Evolutionary conservation across 192 early-diverging fungal species (phyloP).

Genomic region (Nowakowskiella sp.): DNA sequence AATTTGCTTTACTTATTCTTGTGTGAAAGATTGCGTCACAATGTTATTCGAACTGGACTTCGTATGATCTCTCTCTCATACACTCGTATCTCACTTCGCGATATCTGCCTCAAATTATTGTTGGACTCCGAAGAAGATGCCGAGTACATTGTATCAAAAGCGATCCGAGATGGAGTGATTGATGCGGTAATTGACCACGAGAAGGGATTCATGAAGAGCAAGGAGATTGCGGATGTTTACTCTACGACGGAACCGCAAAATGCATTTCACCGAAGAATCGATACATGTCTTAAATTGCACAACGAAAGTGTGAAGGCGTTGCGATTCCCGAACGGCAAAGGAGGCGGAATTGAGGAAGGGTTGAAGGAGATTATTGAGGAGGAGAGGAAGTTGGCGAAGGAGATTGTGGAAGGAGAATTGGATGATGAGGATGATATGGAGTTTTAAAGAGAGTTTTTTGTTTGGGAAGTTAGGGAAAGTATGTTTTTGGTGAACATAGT

Average conservation of each 20-base stretch:
- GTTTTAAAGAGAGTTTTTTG: conserved; percentile 1
- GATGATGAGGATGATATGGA: conserved; percentile 74
- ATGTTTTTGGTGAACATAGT: too few relatives aligned
- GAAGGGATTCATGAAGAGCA: conserved; percentile 83
- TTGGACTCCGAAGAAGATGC: conserved; percentile 98
- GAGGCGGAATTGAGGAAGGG: conserved; percentile 74
- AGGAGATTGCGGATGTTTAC: conserved; percentile 93
- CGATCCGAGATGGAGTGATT: conserved; percentile 97
- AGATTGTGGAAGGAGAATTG: conserved; percentile 82
- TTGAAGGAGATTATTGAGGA: conserved; percentile 74
- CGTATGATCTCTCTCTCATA: conserved; percentile 94
- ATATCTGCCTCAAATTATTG: conserved; percentile 95
- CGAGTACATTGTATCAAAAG: conserved; percentile 97
- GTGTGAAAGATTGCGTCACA: conserved; percentile 74
- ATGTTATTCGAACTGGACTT: conserved; percentile 98
- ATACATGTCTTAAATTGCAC: conserved; percentile 91
- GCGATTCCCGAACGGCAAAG: conserved; percentile 85
- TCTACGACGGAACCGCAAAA: conserved; percentile 93
- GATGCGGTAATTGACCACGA: conserved; percentile 95
- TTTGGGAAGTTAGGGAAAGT: too few relatives aligned
- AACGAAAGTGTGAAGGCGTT: conserved; percentile 97
- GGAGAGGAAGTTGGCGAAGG: conserved; percentile 84
- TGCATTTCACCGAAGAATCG: conserved; percentile 91
- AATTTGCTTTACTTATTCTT: not conserved
- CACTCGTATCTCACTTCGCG: conserved; percentile 89